Evolutionary conservation across 1,139 yeast genomes (phyloP), one percentile per base, ranked within the genome.

Genomic region (Pichia inconspicua): DNA sequence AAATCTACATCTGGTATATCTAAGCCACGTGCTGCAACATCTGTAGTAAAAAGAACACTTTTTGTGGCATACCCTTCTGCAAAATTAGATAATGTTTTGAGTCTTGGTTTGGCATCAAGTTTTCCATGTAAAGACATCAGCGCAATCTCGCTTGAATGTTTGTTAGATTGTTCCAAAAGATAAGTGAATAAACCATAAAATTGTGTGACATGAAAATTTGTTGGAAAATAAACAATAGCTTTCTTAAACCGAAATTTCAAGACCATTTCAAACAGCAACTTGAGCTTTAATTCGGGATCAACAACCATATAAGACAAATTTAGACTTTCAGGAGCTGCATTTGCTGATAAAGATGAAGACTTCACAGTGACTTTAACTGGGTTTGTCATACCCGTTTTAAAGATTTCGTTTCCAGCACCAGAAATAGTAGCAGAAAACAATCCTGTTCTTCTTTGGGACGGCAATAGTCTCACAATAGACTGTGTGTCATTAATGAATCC

Each of bases 391-490:
- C 97, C 96, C 0, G 90, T 79, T 55, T 80, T 77, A 66, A 83
- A 83, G 22, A 84, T 75, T 42, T 75, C 73, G 48, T 74, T 71
- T 17, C 87, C 89, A 0, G 96, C 96, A 44, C 87, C 80, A 1
- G 87, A 77, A 42, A 90, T 78, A 0, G 97, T 90, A 1, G 97
- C 97, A 1, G 96, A 87, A 62, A 89, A 90, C 32, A 90, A 70
- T 1, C 98, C 98, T 0, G 96, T 89, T 60, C 98, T 75, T 60
- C 96, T 78, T 67, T 92, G 98, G 58, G 86, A 84, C 0, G 98
- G 96, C 38, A 90, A 69, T 43, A 74, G 67, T 45, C 77, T 74
- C 42, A 89, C 71, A 31, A 89, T 85, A 37, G 74, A 69, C 37
- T 82, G 78, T 17, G 86, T 81, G 49, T 87, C 89, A 46, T 71